Percentiles rank a stretch among this genome's conserved stretches.
Conservation (phyloP, 352 stramenopile species). For the Phytophthora quininea region DNA sequence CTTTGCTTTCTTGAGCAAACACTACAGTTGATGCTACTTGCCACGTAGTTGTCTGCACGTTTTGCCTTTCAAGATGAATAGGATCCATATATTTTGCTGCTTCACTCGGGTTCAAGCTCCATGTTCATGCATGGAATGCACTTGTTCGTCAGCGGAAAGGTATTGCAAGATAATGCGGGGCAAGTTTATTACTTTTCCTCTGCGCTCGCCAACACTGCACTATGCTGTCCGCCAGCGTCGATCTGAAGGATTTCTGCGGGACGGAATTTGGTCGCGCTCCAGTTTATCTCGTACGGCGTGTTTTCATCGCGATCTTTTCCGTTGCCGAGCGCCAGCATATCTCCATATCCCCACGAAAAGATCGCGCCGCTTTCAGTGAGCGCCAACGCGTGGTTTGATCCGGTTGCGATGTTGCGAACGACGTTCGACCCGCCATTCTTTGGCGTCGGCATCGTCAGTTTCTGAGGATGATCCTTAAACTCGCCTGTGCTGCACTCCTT, state of each 20-base stretch:
- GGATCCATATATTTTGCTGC: neutral
- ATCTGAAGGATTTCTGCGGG: constrained; percentile 73
- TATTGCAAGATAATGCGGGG: too few relatives aligned
- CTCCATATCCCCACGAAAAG: constrained; percentile 93
- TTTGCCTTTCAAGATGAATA: neutral
- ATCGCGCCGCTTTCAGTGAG: constrained; percentile 78
- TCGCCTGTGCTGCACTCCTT: constrained; percentile 75
- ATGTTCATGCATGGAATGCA: neutral
- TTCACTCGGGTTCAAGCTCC: neutral
- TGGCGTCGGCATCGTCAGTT: constrained; percentile 56
- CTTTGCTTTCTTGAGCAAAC: neutral
- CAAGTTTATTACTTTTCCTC: constrained; percentile 15
- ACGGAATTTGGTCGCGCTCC: constrained; percentile 73
- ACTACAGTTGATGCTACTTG: neutral
- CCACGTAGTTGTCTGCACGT: constrained; percentile 8
- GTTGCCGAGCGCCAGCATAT: constrained; percentile 91
- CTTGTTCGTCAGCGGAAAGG: too few relatives aligned
- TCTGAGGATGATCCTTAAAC: constrained; percentile 83
- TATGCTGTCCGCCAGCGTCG: constrained; percentile 90
- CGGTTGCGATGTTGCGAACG: constrained; percentile 65
- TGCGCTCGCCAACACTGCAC: constrained; percentile 62
- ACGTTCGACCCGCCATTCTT: constrained; percentile 27
- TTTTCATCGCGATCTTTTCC: constrained; percentile 84
- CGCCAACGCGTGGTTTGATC: constrained; percentile 89
- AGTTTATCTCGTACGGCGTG: constrained; percentile 67